Conservation (phyloP, 164 flowering plant species). For the Sedum album region DNA sequence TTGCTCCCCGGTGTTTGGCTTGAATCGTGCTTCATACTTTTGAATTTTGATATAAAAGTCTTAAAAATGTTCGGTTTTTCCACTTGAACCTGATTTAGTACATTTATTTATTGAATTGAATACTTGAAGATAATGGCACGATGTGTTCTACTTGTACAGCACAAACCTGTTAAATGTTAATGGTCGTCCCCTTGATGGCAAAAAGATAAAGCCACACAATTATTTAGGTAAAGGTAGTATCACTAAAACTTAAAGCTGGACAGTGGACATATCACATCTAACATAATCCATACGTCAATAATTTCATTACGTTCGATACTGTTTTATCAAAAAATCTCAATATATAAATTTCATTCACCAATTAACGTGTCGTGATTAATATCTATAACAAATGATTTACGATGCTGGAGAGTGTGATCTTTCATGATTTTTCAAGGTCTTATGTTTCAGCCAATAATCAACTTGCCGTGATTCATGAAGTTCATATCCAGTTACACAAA, state of each 20-base stretch:
- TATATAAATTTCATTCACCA: not conserved
- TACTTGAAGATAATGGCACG: too few species aligned
- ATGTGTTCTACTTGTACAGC: too few species aligned
- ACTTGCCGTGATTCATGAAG: not conserved
- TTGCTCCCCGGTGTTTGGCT: too few species aligned
- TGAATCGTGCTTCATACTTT: too few species aligned
- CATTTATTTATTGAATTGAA: too few species aligned
- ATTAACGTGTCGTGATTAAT: not conserved
- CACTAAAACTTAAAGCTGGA: not conserved
- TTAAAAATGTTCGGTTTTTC: too few species aligned
- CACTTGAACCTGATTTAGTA: too few species aligned
- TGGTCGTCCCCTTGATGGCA: not conserved
- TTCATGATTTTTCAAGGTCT: too few species aligned
- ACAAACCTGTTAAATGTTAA: too few species aligned
- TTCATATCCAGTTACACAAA: not conserved
- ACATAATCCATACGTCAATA: not conserved
- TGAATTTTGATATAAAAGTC: too few species aligned
- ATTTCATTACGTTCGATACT: too few species aligned
- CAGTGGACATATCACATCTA: not conserved
- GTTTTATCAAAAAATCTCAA: not conserved
- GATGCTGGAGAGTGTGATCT: not conserved
- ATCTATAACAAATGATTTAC: too few species aligned
- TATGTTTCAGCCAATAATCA: not conserved
- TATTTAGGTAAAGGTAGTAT: not conserved
- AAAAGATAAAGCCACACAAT: not conserved